Evolutionary conservation across 192 early-diverging fungal genomes (phyloP), one percentile per base, ranked within the genome.

Genomic region (Entomortierella parvispora): DNA sequence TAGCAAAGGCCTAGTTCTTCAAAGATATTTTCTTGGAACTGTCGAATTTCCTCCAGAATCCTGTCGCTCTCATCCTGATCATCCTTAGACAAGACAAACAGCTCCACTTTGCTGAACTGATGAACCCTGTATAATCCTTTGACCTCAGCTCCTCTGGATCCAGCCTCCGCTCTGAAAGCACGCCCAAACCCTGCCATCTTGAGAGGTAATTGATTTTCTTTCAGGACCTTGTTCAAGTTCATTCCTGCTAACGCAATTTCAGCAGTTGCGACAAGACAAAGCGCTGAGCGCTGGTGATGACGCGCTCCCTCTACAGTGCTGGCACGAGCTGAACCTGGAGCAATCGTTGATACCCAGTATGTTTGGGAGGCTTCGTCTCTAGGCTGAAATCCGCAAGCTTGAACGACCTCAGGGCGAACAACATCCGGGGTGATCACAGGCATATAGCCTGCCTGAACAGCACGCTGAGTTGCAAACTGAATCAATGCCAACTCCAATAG

Each of bases 71-170:
- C 68, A 4, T 29, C 53, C 5, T 49, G 45, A 17, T 85, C 85
- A 0, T 88, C 88, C 7, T 76, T 80, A 6, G 92, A 80, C 12
- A 96, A 69, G 2, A 85, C 85, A 86, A 98, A 96, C 60, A 98
- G 81, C 65, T 98, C 96, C 0, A 98, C 93, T 68, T 98, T 98
- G 29, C 89, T 93, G 68, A 98, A 98, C 68, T 97, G 96, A 82
- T 98, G 95, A 22, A 98, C 89, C 2, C 96, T 86, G 81, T 97
- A 98, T 28, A 98, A 74, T 0, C 96, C 96, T 18, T 92, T 88
- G 37, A 90, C 89, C 55, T 98, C 95, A 43, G 86, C 85, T 0
- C 91, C 92, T n/a, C 94, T 86, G 0, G 94, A 87, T 0, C 93
- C 90, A 2, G 95, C 94, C 70, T 98, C 96, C 11, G 95, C 94